Evolutionary conservation across 805 yeast genomes (phyloP), one percentile per base, ranked within the genome.

Genomic region (Ogataea polymorpha): DNA sequence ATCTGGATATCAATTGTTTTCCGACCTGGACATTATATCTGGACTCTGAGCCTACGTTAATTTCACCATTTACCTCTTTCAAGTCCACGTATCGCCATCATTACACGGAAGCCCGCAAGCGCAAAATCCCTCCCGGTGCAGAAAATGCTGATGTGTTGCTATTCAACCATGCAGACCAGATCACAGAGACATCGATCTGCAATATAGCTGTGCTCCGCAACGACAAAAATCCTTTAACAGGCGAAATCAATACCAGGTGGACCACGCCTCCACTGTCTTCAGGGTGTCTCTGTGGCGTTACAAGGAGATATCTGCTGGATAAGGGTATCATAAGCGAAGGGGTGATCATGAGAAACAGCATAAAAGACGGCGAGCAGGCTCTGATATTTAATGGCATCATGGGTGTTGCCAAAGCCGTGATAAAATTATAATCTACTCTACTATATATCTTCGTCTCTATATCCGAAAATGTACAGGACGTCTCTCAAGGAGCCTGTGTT

Each of bases 211-310:
- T 89, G 29, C 63, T 58, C 52, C 60, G 78, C 37, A 49, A 54
- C 10, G 39, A 39, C 24, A 54, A 49, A 30, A 54, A 63, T 35
- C 62, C 65, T 2, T 21, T 46, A 2, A 51, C 60, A 3, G 61
- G 59, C 10, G 49, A 45, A 6, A 44, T 52, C 0, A 60, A 59
- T 4, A 75, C 71, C 32, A 57, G 60, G 20, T 93, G 96, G 91
- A 64, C 80, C 3, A 91, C 98, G 0, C 98, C 99, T 1, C 66
- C 71, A n/a, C 66, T 89, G 23, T 66, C 79, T 1, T 66, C 79
- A 11, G 98, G 98, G 0, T 87, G 96, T 57, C 68, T 91, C 34
- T 81, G 88, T 62, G 97, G 98, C 9, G 88, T 84, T 0, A 77
- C 79, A 53, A 71, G 98, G 51, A 79, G 79, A 48, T 75, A 72